Base-by-base conservation (phyloP, 768 basidiomycete genomes). In the Tricholoma furcatifolium region DNA sequence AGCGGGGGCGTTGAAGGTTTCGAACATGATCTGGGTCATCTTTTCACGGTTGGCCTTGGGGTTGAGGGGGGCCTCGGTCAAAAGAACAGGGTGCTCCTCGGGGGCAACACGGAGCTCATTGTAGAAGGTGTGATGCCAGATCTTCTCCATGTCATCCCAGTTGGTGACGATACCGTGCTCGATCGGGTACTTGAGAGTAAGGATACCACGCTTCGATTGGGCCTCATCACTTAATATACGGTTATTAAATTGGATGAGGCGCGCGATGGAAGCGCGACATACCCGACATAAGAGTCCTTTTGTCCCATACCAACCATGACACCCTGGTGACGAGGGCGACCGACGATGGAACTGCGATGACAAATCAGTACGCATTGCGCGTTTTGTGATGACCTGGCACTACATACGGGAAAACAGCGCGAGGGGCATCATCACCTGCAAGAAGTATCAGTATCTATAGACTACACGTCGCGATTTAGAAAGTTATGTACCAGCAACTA, bases 101-200 rank as follows among this genome's bases (percentile, higher is more conserved):
- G 92, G 91, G 4, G 91, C 91, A 61, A 94, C 91, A 74, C 91
- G 91, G 55, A 93, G 85, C 72, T 93, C 92, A 69, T 94, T 94
- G 83, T 92, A 95, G 74, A 95, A 96, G 30, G 93, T 94, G 78
- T 95, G 93, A 71, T 94, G 92, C 93, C 93, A 96, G 70, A 95
- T 95, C 77, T 95, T 94, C 78, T 96, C 94, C 93, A 95, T 95
- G 74, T 95, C 93, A 65, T 95, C 94, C 94, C 94, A 97, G 84
- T 97, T 94, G 72, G 93, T 94, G 70, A 96, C 90, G 66, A 93
- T 88, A 73, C 91, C 91, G 75, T 93, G 91, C 70, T 93, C 90
- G 62, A 93, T 93, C 47, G 91, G 93, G 76, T 96, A 93, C 75
- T 94, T 93, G 63, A 96, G 74, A 42, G 88, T 88, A 58, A 96